Conservation (phyloP, 805 yeast species). For the Starmerella bacillaris region DNA sequence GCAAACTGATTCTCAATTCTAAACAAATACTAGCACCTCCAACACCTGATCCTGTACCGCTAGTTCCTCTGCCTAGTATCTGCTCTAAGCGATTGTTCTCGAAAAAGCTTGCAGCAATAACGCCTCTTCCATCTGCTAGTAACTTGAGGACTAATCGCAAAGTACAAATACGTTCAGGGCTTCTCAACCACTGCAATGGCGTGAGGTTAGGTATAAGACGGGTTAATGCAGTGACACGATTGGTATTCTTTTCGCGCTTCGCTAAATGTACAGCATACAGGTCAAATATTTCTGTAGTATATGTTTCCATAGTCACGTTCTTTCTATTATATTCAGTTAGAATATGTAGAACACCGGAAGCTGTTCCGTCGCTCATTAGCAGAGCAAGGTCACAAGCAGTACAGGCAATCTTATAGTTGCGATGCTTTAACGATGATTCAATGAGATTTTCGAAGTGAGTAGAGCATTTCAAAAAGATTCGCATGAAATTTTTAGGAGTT, state of each 20-base stretch:
- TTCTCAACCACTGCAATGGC: neutral
- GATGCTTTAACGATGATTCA: neutral
- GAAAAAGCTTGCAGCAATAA: neutral
- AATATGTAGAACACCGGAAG: neutral
- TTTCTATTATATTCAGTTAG: neutral
- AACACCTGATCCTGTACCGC: too few relatives aligned
- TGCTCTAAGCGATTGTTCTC: neutral
- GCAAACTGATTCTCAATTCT: neutral
- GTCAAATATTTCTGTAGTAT: neutral
- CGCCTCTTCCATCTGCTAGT: constrained; percentile 1
- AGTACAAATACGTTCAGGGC: neutral
- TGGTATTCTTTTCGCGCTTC: neutral
- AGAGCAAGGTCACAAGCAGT: neutral
- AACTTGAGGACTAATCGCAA: neutral
- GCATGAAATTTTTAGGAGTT: neutral
- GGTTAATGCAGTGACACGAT: neutral
- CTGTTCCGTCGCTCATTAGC: neutral
- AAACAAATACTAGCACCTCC: neutral
- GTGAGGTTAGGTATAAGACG: neutral
- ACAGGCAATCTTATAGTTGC: neutral
- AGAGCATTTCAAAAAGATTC: neutral
- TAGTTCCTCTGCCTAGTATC: too few relatives aligned
- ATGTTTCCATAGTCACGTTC: neutral
- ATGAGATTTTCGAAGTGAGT: neutral
- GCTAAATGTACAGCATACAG: constrained; percentile 1